phyloP scores from a whole-genome alignment of 106 monocot species.

The Phalaenopsis equestris region DNA sequence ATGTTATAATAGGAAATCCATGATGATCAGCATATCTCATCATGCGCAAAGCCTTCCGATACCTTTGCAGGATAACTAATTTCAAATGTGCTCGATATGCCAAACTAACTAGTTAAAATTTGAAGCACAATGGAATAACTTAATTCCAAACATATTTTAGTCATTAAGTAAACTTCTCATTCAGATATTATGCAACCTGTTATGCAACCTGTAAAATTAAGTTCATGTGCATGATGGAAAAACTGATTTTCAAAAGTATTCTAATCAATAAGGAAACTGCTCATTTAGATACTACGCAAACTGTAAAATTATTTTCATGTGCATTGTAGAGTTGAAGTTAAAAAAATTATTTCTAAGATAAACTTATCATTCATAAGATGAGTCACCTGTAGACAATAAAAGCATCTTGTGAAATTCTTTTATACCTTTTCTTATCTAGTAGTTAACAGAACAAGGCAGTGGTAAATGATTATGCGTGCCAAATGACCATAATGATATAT shows the following conservation, averaged over 20 bases:
- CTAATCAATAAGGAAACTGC: neutral
- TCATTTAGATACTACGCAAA: neutral
- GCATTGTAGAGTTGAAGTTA: neutral
- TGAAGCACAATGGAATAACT: no score
- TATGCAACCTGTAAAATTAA: neutral
- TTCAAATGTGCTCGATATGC: no score
- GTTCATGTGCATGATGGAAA: neutral
- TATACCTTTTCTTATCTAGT: no score
- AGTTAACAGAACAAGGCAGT: neutral
- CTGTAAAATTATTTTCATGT: neutral
- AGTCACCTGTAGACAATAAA: neutral
- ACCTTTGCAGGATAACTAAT: constrained; percentile 26
- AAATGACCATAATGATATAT: neutral
- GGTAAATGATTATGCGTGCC: neutral
- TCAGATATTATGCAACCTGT: neutral
- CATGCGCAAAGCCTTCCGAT: constrained; percentile 81
- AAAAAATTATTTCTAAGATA: neutral
- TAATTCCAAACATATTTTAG: no score
- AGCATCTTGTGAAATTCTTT: neutral
- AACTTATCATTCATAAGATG: neutral
- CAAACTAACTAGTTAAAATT: no score
- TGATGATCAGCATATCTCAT: constrained; percentile 91
- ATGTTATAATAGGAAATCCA: constrained; percentile 88
- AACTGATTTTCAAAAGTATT: neutral
- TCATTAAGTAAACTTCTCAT: no score